These are phyloP conservation scores for Cicer chorassanicum DNA, from an alignment of 306 rosid genomes.

Conservation along the genomic window DNA sequence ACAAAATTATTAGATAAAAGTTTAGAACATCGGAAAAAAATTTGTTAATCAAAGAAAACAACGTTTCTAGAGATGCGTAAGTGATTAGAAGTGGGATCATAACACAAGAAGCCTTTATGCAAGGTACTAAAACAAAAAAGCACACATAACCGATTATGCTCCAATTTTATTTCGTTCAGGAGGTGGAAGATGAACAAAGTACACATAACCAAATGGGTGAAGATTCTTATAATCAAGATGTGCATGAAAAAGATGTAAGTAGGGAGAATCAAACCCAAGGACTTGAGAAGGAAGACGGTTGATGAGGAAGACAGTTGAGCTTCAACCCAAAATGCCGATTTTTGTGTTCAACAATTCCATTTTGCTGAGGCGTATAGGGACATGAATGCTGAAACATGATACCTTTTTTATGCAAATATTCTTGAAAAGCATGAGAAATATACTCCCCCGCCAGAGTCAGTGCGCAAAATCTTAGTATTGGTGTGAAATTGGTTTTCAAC, in stretches of 20 bases:
- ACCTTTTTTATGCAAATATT: neutral
- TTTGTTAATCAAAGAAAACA: no score
- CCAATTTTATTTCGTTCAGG: neutral
- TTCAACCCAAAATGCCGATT: neutral
- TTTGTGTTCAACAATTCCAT: neutral
- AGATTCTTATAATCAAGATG: neutral
- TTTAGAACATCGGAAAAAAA: no score
- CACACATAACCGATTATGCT: neutral
- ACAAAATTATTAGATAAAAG: no score
- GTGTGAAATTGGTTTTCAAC: neutral
- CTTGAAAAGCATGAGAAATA: neutral
- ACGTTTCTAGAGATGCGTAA: no score
- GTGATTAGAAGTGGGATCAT: no score
- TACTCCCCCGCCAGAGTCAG: neutral
- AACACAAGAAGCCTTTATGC: no score
- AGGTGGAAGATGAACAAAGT: neutral
- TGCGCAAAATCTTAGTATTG: neutral
- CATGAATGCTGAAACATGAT: neutral
- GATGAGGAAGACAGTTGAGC: neutral
- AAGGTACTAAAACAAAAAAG: no score
- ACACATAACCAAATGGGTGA: neutral
- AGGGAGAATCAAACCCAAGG: neutral
- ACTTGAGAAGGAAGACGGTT: neutral
- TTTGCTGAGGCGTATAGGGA: neutral
- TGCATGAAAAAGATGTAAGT: neutral